phyloP scores from a whole-genome alignment of 345 rosid species.

The Salix brachista region DNA sequence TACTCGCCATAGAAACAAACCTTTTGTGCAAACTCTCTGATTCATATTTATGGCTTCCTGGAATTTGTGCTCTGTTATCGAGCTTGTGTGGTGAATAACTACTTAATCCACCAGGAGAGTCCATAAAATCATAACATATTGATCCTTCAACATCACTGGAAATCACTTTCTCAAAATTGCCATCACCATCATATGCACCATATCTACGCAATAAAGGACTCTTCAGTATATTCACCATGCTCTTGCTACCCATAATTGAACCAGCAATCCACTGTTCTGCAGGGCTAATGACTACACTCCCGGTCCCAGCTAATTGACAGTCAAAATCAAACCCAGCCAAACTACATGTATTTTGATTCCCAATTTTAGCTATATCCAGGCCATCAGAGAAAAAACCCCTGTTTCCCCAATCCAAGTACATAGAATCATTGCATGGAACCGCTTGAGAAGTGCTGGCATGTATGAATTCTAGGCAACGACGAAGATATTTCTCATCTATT shows the following conservation, averaged over 20 bases:
- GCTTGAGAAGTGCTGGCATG: constrained; percentile 51
- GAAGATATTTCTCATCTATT: constrained; percentile 71
- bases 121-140: constrained; percentile 28
- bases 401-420: constrained; percentile 34
- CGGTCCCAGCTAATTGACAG: constrained; percentile 44
- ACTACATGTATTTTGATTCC: constrained; percentile 29
- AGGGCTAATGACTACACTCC: constrained; percentile 45
- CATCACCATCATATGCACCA: constrained; percentile 38
- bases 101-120: constrained; percentile 36
- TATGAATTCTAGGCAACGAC: constrained; percentile 62
- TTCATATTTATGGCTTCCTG: constrained; percentile 19
- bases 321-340: constrained; percentile 47
- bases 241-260: constrained; percentile 67
- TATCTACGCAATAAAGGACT: constrained; percentile 50
- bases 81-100: constrained; percentile 27
- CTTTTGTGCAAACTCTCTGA: constrained; percentile 27
- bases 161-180: constrained; percentile 22
- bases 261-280: constrained; percentile 50
- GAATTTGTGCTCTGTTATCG: constrained; percentile 18
- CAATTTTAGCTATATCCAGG: constrained; percentile 23
- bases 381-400: constrained; percentile 34
- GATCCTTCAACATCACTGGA: constrained; percentile 35
- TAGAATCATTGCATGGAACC: constrained; percentile 37
- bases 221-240: constrained; percentile 54
- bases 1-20: constrained; percentile 44